Base-by-base conservation (phyloP, 2,329 filamentous ascomycete genomes). In the Passalora sequoiae region DNA sequence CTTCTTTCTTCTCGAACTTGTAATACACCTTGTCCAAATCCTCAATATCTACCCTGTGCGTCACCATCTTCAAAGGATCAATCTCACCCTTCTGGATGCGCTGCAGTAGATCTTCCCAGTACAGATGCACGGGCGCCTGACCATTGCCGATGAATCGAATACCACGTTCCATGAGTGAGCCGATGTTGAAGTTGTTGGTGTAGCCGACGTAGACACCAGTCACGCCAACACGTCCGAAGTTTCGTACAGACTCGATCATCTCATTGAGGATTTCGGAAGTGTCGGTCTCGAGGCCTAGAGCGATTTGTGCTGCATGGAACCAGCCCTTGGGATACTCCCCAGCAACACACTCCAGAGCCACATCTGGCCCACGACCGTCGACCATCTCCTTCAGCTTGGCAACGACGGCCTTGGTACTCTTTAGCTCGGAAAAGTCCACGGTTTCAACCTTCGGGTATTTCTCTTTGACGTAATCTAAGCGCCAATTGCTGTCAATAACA, bases 81-180 rank as follows among this genome's bases (percentile, higher is more conserved):
- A 94, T 78, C 51, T 82, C 74, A 22, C 80, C 80, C 16, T 71
- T 72, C 56, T 81, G 75, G 49, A 94, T 84, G 61, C 73, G 72
- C 49, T 76, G 68, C 33, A 92, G 71, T n/a, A 94, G 71, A 3
- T 85, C 76, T 17, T 87, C 73, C 88, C 86, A 94, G 69, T 94
- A 92, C 58, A 82, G 78, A 57, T 91, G 86, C 0, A 94, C 86
- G 0, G 87, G 87, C 2, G 78, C 78, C 60, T 82, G 79, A 3
- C 79, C 78, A 53, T 81, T 81, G 30, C 79, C 78, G 51, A 80
- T 89, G 32, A 94, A 75, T 1, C 85, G 81, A 54, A 94, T 80
- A n/a, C 87, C 87, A 22, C 85, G 81, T 67, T 94, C 80, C 87
- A 94, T 94, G 10, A 94, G 61, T 0, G 85, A 81, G 7, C 88